Evolutionary conservation across 1,284 basidiomycete genomes (phyloP).

Genomic region (Moesziomyces antarcticus): DNA sequence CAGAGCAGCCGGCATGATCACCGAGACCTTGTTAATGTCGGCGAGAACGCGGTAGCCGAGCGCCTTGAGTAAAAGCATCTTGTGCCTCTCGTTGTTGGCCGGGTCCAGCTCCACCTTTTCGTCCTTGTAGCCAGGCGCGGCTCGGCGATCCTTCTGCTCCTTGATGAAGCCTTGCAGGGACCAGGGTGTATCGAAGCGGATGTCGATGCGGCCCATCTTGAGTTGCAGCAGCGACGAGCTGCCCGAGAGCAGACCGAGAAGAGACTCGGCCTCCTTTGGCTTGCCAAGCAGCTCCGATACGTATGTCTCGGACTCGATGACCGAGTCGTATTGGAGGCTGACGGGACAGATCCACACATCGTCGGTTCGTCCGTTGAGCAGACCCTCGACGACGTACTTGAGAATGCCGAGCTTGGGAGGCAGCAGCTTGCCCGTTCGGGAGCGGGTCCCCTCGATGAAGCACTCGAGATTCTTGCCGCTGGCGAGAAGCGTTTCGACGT

Average conservation of each 20-base stretch:
- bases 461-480: constrained; percentile 67
- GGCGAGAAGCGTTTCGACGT: constrained; percentile 67
- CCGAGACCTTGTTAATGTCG: constrained; percentile 68
- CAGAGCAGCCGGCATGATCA: constrained; percentile 68
- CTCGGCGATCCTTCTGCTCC: constrained; percentile 59
- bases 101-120: constrained; percentile 51
- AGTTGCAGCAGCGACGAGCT: constrained; percentile 65
- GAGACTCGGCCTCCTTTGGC: constrained; percentile 69
- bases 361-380: constrained; percentile 60
- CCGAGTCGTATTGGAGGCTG: constrained; percentile 68
- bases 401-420: constrained; percentile 69
- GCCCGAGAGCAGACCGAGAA: constrained; percentile 66
- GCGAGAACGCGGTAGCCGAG: constrained; percentile 67
- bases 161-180: constrained; percentile 66
- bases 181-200: constrained; percentile 69
- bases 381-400: constrained; percentile 68
- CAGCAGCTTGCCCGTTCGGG: constrained; percentile 68
- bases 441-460: constrained; percentile 68
- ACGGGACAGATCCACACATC: constrained; percentile 69
- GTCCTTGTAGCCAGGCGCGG: constrained; percentile 31
- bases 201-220: constrained; percentile 68
- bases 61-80: constrained; percentile 64
- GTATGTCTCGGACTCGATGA: constrained; percentile 69
- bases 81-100: constrained; percentile 48
- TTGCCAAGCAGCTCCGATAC: constrained; percentile 68